A percentile compares a stretch with the other conserved stretches of the same genome.
These are phyloP conservation scores for Vitellaria paradoxa DNA, from an alignment of 179 eudicot genomes.

Conservation along the genomic window DNA sequence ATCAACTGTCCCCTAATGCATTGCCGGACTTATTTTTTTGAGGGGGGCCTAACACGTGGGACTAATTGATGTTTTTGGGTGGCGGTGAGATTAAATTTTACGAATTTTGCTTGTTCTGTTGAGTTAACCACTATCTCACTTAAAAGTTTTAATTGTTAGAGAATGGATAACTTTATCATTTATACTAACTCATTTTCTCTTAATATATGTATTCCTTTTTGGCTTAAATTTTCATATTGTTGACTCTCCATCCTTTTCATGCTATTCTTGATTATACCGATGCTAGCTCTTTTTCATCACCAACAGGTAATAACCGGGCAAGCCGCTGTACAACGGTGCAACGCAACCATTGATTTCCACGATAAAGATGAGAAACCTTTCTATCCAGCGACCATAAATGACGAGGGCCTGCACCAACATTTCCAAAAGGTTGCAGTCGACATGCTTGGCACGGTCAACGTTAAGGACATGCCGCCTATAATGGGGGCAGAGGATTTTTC, in stretches of 20 bases:
- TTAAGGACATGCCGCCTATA: constrained; percentile 63
- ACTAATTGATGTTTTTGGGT: too few species aligned
- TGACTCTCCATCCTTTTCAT: not conserved
- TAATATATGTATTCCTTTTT: too few species aligned
- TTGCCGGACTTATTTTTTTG: too few species aligned
- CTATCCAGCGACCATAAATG: constrained; percentile 69
- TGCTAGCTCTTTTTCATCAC: constrained; percentile 11
- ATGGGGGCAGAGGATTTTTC: constrained; percentile 95
- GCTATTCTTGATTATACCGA: not conserved
- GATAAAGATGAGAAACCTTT: constrained; percentile 26
- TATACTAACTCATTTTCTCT: too few species aligned
- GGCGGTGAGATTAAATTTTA: too few species aligned
- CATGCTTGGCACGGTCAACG: constrained; percentile 51
- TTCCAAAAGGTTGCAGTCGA: constrained; percentile 57
- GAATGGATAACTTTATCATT: too few species aligned
- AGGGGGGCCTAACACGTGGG: too few species aligned
- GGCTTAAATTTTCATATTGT: too few species aligned
- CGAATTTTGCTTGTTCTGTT: too few species aligned
- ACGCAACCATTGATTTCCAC: constrained; percentile 68
- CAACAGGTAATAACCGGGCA: constrained; percentile 80
- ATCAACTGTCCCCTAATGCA: too few species aligned
- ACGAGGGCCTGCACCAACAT: constrained; percentile 52
- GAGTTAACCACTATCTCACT: too few species aligned
- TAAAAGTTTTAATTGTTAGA: too few species aligned
- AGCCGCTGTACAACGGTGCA: constrained; percentile 92